Conservation (phyloP, 192 early-diverging fungal species). For the Coemansia sp. region DNA sequence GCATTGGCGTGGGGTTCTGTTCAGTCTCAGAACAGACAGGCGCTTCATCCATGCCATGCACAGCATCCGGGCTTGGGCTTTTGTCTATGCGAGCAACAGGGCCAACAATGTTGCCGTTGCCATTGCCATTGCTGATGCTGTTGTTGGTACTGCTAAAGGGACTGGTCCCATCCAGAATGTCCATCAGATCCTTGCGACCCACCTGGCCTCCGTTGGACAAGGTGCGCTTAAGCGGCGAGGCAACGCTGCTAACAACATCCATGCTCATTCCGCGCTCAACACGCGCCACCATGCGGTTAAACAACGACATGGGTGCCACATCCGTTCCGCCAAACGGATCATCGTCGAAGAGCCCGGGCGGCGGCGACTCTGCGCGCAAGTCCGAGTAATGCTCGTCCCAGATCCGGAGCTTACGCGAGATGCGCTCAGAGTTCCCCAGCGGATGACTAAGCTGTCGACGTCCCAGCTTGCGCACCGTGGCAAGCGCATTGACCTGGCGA, state of each 20-base stretch:
- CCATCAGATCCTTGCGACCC: not conserved
- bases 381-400: conserved; percentile 47
- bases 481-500: not conserved
- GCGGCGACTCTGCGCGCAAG: conserved; percentile 28
- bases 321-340: conserved; percentile 3
- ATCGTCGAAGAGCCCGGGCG: conserved; percentile 8
- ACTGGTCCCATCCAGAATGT: not conserved
- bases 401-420: conserved; percentile 28
- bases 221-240: conserved; percentile 43
- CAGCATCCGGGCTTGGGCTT: too few relatives aligned
- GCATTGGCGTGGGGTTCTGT: not conserved
- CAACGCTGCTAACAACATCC: not conserved
- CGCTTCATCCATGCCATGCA: too few relatives aligned
- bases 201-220: conserved; percentile 17
- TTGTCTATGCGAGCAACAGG: too few relatives aligned
- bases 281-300: not conserved
- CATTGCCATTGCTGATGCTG: not conserved
- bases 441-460: not conserved
- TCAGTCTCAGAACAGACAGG: not conserved
- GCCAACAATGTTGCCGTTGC: not conserved
- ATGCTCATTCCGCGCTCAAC: not conserved
- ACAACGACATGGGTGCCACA: not conserved
- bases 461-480: not conserved
- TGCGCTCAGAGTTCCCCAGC: conserved; percentile 3
- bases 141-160: not conserved